Percentiles rank a stretch among this genome's conserved stretches.
These are phyloP conservation scores for Penicillium sp. DNA, from an alignment of 2,329 filamentous ascomycete species.

Conservation along the genomic window DNA sequence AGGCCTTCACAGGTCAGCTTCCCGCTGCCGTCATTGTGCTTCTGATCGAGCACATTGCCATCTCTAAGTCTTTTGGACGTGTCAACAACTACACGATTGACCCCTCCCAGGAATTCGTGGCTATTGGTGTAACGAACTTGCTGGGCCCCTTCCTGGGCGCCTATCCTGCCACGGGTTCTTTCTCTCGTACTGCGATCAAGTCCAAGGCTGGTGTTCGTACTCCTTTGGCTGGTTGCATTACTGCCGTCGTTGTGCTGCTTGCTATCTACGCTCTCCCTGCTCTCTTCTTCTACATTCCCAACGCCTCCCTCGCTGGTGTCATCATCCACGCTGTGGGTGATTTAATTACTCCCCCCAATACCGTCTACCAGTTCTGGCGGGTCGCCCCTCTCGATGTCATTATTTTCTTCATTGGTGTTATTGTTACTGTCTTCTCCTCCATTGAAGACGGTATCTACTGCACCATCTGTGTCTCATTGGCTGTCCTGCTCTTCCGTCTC, in stretches of 20 bases:
- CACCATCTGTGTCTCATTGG: constrained; percentile 75
- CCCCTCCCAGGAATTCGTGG: constrained; percentile 93
- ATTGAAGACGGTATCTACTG: constrained; percentile 95
- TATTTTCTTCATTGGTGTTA: constrained; percentile 90
- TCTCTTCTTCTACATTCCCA: constrained; percentile 93
- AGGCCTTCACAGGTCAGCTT: constrained; percentile 68
- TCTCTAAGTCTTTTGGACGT: constrained; percentile 93
- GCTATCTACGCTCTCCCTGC: constrained; percentile 86
- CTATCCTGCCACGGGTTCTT: constrained; percentile 92
- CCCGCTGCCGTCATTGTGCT: constrained; percentile 91
- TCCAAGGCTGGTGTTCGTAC: constrained; percentile 94
- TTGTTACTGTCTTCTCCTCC: constrained; percentile 82
- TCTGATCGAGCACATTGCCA: constrained; percentile 94
- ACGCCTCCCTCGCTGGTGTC: constrained; percentile 75
- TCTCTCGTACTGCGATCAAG: constrained; percentile 95
- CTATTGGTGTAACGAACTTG: constrained; percentile 87
- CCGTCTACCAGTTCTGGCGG: constrained; percentile 92
- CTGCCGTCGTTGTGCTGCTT: constrained; percentile 78
- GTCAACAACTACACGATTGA: constrained; percentile 97
- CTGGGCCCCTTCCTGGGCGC: constrained; percentile 88
- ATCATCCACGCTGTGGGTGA: constrained; percentile 97
- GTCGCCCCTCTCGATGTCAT: constrained; percentile 87
- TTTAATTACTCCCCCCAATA: constrained; percentile 86
- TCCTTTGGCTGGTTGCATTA: constrained; percentile 86
- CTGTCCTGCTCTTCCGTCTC: constrained; percentile 78